These are phyloP conservation scores for Hanseniaspora uvarum DNA, from an alignment of 1,139 yeast species.

Conservation along the genomic window DNA sequence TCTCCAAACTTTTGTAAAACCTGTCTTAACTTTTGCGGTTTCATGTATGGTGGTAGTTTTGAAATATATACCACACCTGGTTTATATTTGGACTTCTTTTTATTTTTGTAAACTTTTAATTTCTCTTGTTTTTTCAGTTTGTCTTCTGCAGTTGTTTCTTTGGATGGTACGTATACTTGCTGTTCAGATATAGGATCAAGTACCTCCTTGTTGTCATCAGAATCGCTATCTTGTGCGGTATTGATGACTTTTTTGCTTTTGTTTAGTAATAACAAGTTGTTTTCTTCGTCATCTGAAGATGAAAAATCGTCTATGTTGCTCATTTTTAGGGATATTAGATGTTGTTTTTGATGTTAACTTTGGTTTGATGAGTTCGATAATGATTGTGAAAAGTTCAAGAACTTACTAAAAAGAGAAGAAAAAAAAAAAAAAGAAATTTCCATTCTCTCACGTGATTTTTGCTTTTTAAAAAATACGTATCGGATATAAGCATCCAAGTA, in stretches of 20 bases:
- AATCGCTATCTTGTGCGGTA: background rate
- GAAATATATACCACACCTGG: slow-evolving; percentile 91
- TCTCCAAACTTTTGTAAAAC: slow-evolving; percentile 73
- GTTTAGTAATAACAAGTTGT: slow-evolving; percentile 9
- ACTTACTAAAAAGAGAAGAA: too few relatives aligned
- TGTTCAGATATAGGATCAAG: slow-evolving; percentile 6
- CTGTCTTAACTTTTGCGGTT: slow-evolving; percentile 80
- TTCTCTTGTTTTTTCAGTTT: slow-evolving; percentile 26
- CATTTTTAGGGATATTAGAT: background rate
- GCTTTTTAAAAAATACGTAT: too few relatives aligned
- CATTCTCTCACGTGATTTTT: too few relatives aligned
- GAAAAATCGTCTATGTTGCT: slow-evolving; percentile 16
- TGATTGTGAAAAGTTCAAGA: too few relatives aligned
- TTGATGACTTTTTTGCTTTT: background rate
- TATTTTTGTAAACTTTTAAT: slow-evolving; percentile 39
- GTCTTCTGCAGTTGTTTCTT: slow-evolving; percentile 19
- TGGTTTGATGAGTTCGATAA: too few relatives aligned
- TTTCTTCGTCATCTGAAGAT: slow-evolving; percentile 12
- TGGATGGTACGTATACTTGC: background rate
- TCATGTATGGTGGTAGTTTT: slow-evolving; percentile 91
- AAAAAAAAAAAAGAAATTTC: too few relatives aligned
- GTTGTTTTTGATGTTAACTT: background rate
- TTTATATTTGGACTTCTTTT: slow-evolving; percentile 47
- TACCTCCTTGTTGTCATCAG: background rate
- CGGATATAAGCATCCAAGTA: too few relatives aligned